A percentile compares a stretch with the other conserved stretches of the same genome.
Conservation (phyloP, 306 rosid species). For the Citrullus mucosospermus region DNA sequence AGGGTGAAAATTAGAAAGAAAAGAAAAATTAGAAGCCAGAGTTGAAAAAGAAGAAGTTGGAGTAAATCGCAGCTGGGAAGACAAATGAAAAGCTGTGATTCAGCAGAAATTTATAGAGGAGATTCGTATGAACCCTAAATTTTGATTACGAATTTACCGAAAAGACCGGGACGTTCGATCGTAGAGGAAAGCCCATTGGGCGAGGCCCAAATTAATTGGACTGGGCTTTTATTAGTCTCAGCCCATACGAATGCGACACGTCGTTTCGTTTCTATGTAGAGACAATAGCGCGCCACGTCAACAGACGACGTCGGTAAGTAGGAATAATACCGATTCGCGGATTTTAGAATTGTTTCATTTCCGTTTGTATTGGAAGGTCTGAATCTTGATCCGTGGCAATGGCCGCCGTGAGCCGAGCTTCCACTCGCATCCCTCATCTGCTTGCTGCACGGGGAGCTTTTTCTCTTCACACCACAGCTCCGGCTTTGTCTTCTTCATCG, state of each 20-base stretch:
- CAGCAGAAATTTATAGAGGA: background rate
- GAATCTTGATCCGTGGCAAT: conserved; percentile 16
- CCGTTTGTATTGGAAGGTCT: background rate
- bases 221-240: background rate
- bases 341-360: background rate
- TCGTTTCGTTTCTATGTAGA: background rate
- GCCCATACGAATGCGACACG: background rate
- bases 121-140: background rate
- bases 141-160: background rate
- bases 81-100: background rate
- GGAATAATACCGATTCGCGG: background rate
- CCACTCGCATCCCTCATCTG: conserved; percentile 39
- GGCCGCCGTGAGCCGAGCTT: conserved; percentile 52
- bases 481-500: conserved; percentile 26
- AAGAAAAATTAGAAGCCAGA: too few species aligned
- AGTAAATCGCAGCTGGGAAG: background rate
- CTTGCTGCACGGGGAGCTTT: conserved; percentile 36
- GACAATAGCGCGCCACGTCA: conserved; percentile 6
- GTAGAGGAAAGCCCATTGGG: background rate
- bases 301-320: background rate
- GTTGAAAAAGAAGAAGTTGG: background rate
- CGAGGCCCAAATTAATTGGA: background rate
- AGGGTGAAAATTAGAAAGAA: background rate
- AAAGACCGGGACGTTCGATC: background rate
- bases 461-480: conserved; percentile 53